These are phyloP conservation scores for Hondaea fermentalgiana DNA, from an alignment of 108 stramenopile genomes.

Conservation along the genomic window DNA sequence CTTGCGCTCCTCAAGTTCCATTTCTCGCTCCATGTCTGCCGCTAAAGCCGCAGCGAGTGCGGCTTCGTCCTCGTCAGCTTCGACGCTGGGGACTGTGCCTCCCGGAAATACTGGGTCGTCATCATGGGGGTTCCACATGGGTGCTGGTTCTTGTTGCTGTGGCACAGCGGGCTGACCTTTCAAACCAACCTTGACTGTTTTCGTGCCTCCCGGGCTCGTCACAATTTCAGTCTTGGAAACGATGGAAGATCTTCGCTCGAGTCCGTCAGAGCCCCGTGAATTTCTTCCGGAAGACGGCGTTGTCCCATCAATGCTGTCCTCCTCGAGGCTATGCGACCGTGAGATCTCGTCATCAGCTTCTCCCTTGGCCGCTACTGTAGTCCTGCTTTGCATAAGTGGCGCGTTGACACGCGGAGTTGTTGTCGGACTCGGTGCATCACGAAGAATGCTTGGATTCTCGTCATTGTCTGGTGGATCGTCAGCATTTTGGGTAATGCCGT, in stretches of 20 bases:
- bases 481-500: no score
- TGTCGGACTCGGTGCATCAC: no score
- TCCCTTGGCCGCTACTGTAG: no score
- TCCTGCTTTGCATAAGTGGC: no score
- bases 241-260: neutral
- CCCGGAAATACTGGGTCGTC: no score
- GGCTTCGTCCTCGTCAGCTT: neutral
- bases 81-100: neutral
- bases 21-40: neutral
- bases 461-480: no score
- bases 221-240: neutral
- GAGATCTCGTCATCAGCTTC: no score
- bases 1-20: neutral
- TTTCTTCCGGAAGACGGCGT: neutral
- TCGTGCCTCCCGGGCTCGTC: slow-evolving; percentile 1
- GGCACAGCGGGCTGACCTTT: neutral
- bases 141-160: no score
- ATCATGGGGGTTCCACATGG: no score
- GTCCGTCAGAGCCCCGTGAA: neutral
- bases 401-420: no score
- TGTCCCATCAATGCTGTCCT: neutral
- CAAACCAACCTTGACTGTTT: neutral
- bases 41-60: neutral
- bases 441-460: no score
- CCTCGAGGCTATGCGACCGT: neutral